Evolutionary conservation across 345 rosid species (phyloP).

Genomic region (Orychophragmus violaceus): DNA sequence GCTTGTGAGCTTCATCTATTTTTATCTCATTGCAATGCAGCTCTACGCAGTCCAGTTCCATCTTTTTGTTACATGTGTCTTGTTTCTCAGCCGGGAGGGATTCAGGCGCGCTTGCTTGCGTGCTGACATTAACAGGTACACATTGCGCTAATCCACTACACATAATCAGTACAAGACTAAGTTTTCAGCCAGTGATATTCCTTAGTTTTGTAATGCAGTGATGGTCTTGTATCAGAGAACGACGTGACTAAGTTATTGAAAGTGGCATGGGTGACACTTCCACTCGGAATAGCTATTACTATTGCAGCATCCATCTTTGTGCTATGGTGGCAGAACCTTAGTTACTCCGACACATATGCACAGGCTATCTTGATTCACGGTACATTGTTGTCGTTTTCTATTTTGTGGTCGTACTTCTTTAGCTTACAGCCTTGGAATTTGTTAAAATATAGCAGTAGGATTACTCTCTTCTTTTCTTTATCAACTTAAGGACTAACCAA

Average conservation of each 20-base stretch:
- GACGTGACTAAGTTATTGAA: constrained; percentile 48
- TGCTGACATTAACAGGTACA: constrained; percentile 61
- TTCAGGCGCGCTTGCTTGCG: constrained; percentile 90
- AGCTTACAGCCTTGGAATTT: neutral
- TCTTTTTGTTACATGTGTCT: constrained; percentile 77
- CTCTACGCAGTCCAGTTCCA: constrained; percentile 77
- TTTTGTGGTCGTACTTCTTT: neutral
- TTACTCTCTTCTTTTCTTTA: neutral
- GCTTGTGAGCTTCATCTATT: neutral
- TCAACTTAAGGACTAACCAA: constrained; percentile 2
- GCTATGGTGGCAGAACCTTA: constrained; percentile 84
- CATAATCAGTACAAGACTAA: neutral
- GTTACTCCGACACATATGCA: constrained; percentile 51
- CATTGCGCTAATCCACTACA: neutral
- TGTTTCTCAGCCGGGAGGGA: constrained; percentile 95
- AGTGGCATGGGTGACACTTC: constrained; percentile 82
- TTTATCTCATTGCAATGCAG: constrained; percentile 35
- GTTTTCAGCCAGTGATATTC: neutral
- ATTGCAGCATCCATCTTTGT: constrained; percentile 46
- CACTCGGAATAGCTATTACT: constrained; percentile 58
- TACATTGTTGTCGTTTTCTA: constrained; percentile 17
- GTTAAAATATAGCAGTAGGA: neutral
- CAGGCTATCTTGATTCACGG: constrained; percentile 86
- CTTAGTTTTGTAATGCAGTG: constrained; percentile 37
- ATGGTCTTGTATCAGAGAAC: constrained; percentile 38